These are phyloP conservation scores for Hanseniaspora meyeri DNA, from an alignment of 805 yeast species.

Conservation along the genomic window DNA sequence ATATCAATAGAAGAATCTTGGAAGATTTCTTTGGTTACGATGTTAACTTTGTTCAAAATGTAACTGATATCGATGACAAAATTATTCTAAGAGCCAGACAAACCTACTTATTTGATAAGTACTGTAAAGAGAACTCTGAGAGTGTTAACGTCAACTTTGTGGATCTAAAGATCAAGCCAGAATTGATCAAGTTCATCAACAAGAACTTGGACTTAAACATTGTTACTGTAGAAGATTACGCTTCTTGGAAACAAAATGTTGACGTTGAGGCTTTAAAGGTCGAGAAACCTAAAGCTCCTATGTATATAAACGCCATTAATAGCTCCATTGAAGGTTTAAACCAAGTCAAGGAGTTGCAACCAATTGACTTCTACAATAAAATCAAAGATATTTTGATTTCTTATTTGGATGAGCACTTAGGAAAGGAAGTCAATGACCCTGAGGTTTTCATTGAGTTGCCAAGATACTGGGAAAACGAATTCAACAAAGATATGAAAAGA, in stretches of 20 bases:
- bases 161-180: constrained; percentile 28
- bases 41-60: constrained; percentile 82
- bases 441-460: constrained; percentile 70
- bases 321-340: constrained; percentile 31
- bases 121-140: constrained; percentile 27
- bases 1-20: constrained; percentile 78
- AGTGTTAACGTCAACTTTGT: constrained; percentile 28
- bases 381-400: constrained; percentile 73
- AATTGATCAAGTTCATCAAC: constrained; percentile 38
- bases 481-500: constrained; percentile 70
- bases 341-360: constrained; percentile 19
- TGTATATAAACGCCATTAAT: constrained; percentile 65
- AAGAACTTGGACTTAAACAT: constrained; percentile 41
- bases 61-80: constrained; percentile 97
- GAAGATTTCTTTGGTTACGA: constrained; percentile 88
- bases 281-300: constrained; percentile 70
- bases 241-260: constrained; percentile 39
- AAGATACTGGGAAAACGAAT: constrained; percentile 78
- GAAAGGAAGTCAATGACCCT: constrained; percentile 72
- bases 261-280: constrained; percentile 40
- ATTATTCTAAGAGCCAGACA: constrained; percentile 92
- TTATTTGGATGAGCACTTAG: constrained; percentile 55
- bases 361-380: constrained; percentile 32
- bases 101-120: constrained; percentile 60
- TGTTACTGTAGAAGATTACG: constrained; percentile 30